Base-by-base conservation (phyloP, 2,329 filamentous ascomycete genomes). In the Tolypocladium guangdongense region DNA sequence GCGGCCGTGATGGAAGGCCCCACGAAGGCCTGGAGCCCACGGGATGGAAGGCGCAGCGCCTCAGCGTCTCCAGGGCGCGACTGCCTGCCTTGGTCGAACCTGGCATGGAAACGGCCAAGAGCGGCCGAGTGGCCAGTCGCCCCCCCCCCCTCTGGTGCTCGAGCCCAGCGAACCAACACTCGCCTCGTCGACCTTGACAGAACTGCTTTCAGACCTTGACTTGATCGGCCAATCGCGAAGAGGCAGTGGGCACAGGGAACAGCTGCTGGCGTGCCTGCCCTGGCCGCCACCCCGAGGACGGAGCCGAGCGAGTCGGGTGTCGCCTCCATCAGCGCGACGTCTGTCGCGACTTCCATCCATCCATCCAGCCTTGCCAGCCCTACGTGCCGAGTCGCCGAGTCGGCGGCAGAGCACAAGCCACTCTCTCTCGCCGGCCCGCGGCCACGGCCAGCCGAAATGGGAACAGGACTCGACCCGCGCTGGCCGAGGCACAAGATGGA, bases 141-240 rank as follows among this genome's bases (percentile, higher is more conserved):
- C n/a, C n/a, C n/a, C n/a, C n/a, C n/a, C n/a, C n/a, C 12, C 41
- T 24, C 41, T 32, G 24, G 27, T 30, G 41, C 16, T 46, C 14
- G 41, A 24, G 41, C 41, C 41, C n/a, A 24, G 16, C 24, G 30
- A 46, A 46, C 41, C 30, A 38, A 46, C 30, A 24, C 27, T 49
- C 47, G 37, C 47, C 33, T 49, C 47, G 47, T 49, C 47, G 47
- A 49, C 33, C 22, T 37, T 35, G 46, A 16, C 47, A 22, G 20
- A 22, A 6, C 35, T 37, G n/a, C n/a, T n/a, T n/a, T n/a, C n/a
- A n/a, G n/a, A n/a, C 32, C 46, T 37, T 24, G 33, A 49, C 48
- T 49, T 32, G 47, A 35, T 48, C 52, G 52, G 50, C 52, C 52
- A 54, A 54, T 54, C 52, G 52, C 52, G 41, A 50, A 20, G 48